Percentiles rank a stretch among this genome's conserved stretches.
These are phyloP conservation scores for Phaeosphaeria sp. DNA, from an alignment of 2,329 filamentous ascomycete genomes.

Conservation along the genomic window DNA sequence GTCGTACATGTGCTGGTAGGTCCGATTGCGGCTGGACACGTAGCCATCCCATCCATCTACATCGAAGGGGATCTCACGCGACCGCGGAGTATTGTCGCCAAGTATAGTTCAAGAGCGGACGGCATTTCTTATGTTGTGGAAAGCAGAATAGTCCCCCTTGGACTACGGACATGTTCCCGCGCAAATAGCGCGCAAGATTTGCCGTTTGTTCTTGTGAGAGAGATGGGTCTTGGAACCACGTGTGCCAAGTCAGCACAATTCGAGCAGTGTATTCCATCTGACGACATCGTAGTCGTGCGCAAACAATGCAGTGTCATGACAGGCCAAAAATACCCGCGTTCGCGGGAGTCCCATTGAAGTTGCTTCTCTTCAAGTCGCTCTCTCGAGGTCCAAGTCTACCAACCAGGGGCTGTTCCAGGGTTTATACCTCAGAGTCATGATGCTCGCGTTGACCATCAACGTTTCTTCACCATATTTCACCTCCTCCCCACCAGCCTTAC, in stretches of 20 bases:
- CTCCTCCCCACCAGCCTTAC: slow-evolving; percentile 28
- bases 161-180: too few species aligned
- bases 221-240: neutral
- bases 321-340: too few species aligned
- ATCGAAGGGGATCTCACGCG: slow-evolving; percentile 38
- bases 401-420: slow-evolving; percentile 63
- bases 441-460: slow-evolving; percentile 65
- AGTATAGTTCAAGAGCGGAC: neutral
- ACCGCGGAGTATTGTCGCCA: neutral
- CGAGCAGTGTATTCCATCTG: too few species aligned
- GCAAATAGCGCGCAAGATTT: too few species aligned
- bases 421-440: slow-evolving; percentile 59
- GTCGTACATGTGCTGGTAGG: slow-evolving; percentile 65
- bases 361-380: slow-evolving; percentile 14
- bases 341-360: too few species aligned
- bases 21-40: slow-evolving; percentile 63
- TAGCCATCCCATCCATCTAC: slow-evolving; percentile 66
- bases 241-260: neutral
- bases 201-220: too few species aligned
- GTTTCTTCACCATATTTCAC: slow-evolving; percentile 59
- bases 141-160: neutral
- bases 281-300: too few species aligned
- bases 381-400: slow-evolving; percentile 59
- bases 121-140: neutral
- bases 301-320: too few species aligned